phyloP scores from a whole-genome alignment of 2,329 filamentous ascomycete genomes.

The Dothideomycetes sp. region DNA sequence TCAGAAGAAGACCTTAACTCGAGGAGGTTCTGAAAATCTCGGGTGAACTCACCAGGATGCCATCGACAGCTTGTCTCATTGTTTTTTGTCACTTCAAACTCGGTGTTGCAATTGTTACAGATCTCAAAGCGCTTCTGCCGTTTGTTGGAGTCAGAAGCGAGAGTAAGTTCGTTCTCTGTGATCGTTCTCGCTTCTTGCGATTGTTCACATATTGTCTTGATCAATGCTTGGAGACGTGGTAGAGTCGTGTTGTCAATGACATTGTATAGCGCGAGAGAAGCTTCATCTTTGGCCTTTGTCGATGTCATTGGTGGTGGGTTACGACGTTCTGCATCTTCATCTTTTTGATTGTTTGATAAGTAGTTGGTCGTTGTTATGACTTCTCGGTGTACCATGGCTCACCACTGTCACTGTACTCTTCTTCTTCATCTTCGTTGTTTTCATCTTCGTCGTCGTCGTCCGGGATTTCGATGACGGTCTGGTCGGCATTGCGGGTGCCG shows the following conservation, averaged over 20 bases:
- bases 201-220: background rate
- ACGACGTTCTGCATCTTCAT: background rate
- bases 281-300: background rate
- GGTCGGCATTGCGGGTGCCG: too few relatives aligned
- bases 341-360: too few relatives aligned
- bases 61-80: slow-evolving; percentile 17
- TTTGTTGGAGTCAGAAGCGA: background rate
- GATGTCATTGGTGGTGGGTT: background rate
- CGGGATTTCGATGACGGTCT: too few relatives aligned
- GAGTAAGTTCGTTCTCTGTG: background rate
- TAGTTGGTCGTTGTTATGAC: too few relatives aligned
- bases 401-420: too few relatives aligned
- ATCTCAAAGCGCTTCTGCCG: background rate
- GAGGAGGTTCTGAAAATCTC: background rate
- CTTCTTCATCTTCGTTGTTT: too few relatives aligned
- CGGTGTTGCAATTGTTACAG: slow-evolving; percentile 20
- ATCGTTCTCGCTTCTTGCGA: background rate
- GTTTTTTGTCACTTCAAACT: slow-evolving; percentile 20
- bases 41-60: slow-evolving; percentile 17
- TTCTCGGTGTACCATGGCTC: too few relatives aligned
- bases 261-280: background rate
- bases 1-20: background rate
- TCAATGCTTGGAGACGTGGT: background rate
- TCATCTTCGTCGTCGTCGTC: too few relatives aligned
- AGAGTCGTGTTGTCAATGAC: background rate